Base-by-base conservation (phyloP, 2,329 filamentous ascomycete genomes). In the Rutstroemia sydowiana region DNA sequence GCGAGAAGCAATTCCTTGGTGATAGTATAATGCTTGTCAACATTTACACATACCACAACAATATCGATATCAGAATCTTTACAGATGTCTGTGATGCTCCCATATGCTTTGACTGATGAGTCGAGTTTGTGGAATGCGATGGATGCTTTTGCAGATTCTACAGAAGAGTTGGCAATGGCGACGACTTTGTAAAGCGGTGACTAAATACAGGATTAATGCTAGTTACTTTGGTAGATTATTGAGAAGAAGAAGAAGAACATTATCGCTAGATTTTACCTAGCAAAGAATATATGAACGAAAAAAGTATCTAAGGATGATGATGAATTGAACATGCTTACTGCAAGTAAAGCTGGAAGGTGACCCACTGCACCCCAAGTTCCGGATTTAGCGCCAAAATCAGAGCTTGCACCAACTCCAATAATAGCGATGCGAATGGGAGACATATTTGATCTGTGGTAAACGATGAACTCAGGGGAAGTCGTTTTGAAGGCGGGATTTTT, bases 281-380 rank as follows among this genome's bases (percentile, higher is more conserved):
- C n/a, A n/a, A n/a, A n/a, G n/a, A n/a, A n/a, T n/a, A n/a, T n/a
- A n/a, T n/a, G n/a, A n/a, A n/a, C n/a, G n/a, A n/a, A n/a, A n/a
- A n/a, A n/a, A n/a, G n/a, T n/a, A n/a, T n/a, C n/a, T n/a, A n/a
- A n/a, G n/a, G n/a, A n/a, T n/a, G n/a, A n/a, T n/a, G n/a, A n/a
- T n/a, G n/a, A n/a, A n/a, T n/a, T n/a, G n/a, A n/a, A n/a, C n/a
- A n/a, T n/a, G n/a, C n/a, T n/a, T n/a, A n/a, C n/a, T 18, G 50
- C 48, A 4, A 40, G 40, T 14, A 59, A 47, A 39, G 31, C 53
- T 0, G 82, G 78, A 0, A 84, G 72, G 59, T 85, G 81, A 2
- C 75, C 78, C 23, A 61, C 58, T 30, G 68, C 70, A 2, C 78
- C 79, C 80, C 80, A 85, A 0, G 48, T 23, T 7, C 61, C 64